Percentiles rank a stretch among this genome's conserved stretches.
Conservation (phyloP, 495 filamentous ascomycete species). For the Tuber borchii region DNA sequence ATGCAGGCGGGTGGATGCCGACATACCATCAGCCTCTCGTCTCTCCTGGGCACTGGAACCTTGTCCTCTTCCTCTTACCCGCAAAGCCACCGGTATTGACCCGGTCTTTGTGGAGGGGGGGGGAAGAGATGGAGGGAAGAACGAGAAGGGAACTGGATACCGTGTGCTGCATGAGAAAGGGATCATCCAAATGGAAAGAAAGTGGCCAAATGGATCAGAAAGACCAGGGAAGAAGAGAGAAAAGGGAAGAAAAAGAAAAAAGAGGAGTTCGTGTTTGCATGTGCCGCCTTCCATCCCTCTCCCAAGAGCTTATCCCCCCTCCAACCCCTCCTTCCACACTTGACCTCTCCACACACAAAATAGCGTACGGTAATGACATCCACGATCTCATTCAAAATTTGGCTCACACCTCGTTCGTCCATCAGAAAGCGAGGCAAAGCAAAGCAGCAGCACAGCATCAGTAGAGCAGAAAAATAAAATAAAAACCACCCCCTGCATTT, state of each 20-base stretch:
- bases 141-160: not conserved
- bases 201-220: not conserved
- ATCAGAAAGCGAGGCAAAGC: slow-evolving; percentile 2
- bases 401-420: slow-evolving; percentile 1
- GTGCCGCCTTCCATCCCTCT: not conserved
- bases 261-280: slow-evolving; percentile 2
- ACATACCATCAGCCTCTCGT: not conserved
- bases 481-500: slow-evolving; percentile 27
- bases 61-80: not conserved
- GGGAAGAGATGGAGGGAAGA: not conserved
- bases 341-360: not conserved
- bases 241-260: not conserved
- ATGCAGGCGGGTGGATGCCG: not conserved
- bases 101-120: not conserved
- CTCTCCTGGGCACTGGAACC: not conserved
- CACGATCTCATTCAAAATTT: slow-evolving; percentile 1
- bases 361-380: not conserved
- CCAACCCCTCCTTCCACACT: not conserved
- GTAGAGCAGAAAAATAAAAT: slow-evolving; percentile 1
- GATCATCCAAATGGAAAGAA: not conserved
- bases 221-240: not conserved
- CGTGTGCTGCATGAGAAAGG: slow-evolving; percentile 1
- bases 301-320: not conserved
- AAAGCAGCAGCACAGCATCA: not conserved
- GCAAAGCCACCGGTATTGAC: not conserved